phyloP scores from a whole-genome alignment of 495 filamentous ascomycete genomes.

The Copromyces sp. region DNA sequence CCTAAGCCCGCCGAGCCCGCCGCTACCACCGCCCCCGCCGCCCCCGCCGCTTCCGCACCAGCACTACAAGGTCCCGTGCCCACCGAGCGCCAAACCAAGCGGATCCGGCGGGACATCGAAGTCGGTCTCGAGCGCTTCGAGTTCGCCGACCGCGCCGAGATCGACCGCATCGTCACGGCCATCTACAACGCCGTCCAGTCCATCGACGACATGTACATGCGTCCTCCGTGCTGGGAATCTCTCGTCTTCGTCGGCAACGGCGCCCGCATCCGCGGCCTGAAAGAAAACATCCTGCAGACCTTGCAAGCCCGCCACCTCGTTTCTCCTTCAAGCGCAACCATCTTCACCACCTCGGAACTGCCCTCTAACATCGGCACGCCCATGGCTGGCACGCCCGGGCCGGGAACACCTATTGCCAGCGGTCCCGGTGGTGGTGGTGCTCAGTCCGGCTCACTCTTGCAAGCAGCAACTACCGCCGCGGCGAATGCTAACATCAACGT shows the following conservation, averaged over 20 bases:
- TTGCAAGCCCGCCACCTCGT: slow-evolving; percentile 76
- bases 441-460: slow-evolving; percentile 72
- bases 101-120: slow-evolving; percentile 63
- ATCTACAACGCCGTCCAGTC: slow-evolving; percentile 72
- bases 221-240: slow-evolving; percentile 81
- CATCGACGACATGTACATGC: slow-evolving; percentile 68
- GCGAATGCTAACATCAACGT: slow-evolving; percentile 37
- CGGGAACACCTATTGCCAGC: slow-evolving; percentile 55
- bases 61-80: slow-evolving; percentile 4
- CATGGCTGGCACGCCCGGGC: slow-evolving; percentile 47
- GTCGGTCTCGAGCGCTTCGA: slow-evolving; percentile 83
- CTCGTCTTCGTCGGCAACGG: slow-evolving; percentile 85
- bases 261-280: slow-evolving; percentile 72
- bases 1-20: slow-evolving; percentile 2
- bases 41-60: not conserved
- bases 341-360: slow-evolving; percentile 94
- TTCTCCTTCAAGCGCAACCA: slow-evolving; percentile 80
- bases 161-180: slow-evolving; percentile 70
- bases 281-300: slow-evolving; percentile 71
- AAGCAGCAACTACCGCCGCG: slow-evolving; percentile 73
- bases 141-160: slow-evolving; percentile 59
- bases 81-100: slow-evolving; percentile 29
- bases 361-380: slow-evolving; percentile 86
- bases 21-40: not conserved
- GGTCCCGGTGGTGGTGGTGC: slow-evolving; percentile 44